These are phyloP conservation scores for Houttuynia cordata DNA, from an alignment of 164 flowering plant genomes.

Conservation along the genomic window DNA sequence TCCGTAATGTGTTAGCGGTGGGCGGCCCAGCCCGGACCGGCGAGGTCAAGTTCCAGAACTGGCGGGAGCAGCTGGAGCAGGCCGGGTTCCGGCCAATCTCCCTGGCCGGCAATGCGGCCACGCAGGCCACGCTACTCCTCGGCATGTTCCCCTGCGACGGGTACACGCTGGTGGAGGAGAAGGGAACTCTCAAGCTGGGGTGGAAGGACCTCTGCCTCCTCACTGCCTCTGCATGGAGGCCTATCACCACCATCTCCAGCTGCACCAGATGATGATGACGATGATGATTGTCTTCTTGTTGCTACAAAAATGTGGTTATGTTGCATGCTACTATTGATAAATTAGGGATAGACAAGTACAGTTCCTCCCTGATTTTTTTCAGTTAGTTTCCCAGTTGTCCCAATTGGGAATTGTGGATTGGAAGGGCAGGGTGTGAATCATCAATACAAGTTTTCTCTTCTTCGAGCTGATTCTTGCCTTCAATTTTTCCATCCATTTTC, in stretches of 20 bases:
- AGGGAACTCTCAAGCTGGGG: slow-evolving; percentile 84
- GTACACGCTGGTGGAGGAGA: slow-evolving; percentile 87
- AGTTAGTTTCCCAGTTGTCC: too few relatives aligned
- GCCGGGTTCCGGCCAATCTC: slow-evolving; percentile 77
- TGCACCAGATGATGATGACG: neutral
- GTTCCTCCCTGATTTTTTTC: too few relatives aligned
- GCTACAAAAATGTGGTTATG: neutral
- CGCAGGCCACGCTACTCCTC: slow-evolving; percentile 77
- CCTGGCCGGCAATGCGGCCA: slow-evolving; percentile 82
- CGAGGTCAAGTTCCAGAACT: slow-evolving; percentile 63
- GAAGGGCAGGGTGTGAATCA: neutral
- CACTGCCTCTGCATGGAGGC: slow-evolving; percentile 97
- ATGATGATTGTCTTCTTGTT: neutral
- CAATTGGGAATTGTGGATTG: neutral
- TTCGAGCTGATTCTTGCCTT: too few relatives aligned
- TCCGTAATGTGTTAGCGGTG: slow-evolving; percentile 57
- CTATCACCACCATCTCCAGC: slow-evolving; percentile 6
- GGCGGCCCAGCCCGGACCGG: slow-evolving; percentile 70
- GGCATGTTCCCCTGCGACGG: slow-evolving; percentile 97
- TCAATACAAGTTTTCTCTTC: neutral
- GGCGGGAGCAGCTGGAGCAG: slow-evolving; percentile 85
- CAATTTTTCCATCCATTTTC: too few relatives aligned
- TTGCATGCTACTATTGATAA: neutral
- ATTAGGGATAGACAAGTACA: too few relatives aligned
- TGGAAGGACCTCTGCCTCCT: slow-evolving; percentile 97